phyloP scores from a whole-genome alignment of 768 basidiomycete genomes.

The Termitomyces sp. region DNA sequence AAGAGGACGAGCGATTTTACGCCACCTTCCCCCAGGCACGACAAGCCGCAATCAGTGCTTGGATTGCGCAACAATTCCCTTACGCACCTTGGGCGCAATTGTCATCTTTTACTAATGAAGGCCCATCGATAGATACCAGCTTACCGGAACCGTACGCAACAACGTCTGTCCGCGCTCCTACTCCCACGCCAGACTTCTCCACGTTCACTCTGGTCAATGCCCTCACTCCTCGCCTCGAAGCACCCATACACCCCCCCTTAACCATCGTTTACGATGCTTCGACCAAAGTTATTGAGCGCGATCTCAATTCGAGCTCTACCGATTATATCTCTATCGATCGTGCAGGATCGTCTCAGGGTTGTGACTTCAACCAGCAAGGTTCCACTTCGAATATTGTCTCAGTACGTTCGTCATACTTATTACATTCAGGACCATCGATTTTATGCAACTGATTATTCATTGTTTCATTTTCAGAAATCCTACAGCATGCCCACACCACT shows the following conservation, averaged over 20 bases:
- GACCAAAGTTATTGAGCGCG: neutral
- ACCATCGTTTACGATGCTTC: neutral
- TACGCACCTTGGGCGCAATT: neutral
- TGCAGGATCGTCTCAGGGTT: neutral
- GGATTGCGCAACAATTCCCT: slow-evolving; percentile 6
- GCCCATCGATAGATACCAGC: neutral
- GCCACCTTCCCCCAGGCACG: slow-evolving; percentile 15
- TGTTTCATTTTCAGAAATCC: neutral
- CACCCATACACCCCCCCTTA: neutral
- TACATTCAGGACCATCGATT: neutral
- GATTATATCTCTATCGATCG: neutral
- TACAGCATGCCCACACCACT: neutral
- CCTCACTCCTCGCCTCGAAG: neutral
- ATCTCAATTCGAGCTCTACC: neutral
- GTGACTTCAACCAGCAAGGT: neutral
- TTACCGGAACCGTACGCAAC: neutral
- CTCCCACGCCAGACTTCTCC: neutral
- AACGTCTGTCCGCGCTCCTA: neutral
- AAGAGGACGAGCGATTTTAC: slow-evolving; percentile 17
- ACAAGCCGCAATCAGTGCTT: slow-evolving; percentile 12
- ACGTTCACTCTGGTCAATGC: slow-evolving; percentile 1
- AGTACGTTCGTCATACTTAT: neutral
- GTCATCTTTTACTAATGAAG: neutral
- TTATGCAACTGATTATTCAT: neutral
- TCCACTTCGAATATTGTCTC: neutral